These are phyloP conservation scores for Coelastrella sp. DNA, from an alignment of 139 green algal species.

Conservation along the genomic window DNA sequence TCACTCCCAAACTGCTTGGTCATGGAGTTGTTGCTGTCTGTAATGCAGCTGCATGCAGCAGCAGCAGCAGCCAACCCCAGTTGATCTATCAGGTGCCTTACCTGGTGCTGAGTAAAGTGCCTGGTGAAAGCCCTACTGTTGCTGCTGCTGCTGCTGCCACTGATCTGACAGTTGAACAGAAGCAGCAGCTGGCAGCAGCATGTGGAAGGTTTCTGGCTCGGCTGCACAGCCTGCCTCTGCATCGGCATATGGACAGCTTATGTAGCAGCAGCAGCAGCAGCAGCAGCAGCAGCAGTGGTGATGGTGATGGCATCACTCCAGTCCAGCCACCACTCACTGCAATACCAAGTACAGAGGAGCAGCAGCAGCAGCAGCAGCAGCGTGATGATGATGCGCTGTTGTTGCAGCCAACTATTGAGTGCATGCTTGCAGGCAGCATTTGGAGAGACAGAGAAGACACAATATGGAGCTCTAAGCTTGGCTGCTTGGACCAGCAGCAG, in stretches of 20 bases:
- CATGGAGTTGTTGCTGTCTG: neutral
- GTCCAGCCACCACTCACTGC: neutral
- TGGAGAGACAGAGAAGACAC: conserved; percentile 17
- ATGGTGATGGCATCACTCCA: neutral
- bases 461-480: conserved; percentile 29
- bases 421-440: too few species aligned
- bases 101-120: neutral
- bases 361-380: conserved; percentile 14
- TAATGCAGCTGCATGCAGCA: conserved; percentile 1
- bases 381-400: neutral
- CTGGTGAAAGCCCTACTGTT: neutral
- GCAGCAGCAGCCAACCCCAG: neutral
- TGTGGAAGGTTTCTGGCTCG: neutral
- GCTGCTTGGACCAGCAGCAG: neutral
- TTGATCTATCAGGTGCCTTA: neutral
- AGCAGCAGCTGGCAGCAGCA: conserved; percentile 13
- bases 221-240: neutral
- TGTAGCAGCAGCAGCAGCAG: conserved; percentile 4
- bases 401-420: too few species aligned
- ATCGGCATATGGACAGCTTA: neutral
- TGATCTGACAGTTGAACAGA: neutral
- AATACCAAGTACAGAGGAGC: neutral
- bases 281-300: conserved; percentile 5
- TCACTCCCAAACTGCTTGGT: neutral
- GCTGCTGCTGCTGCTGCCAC: neutral